Base-by-base conservation (phyloP, 768 basidiomycete species). In the Amanita molliuscula region DNA sequence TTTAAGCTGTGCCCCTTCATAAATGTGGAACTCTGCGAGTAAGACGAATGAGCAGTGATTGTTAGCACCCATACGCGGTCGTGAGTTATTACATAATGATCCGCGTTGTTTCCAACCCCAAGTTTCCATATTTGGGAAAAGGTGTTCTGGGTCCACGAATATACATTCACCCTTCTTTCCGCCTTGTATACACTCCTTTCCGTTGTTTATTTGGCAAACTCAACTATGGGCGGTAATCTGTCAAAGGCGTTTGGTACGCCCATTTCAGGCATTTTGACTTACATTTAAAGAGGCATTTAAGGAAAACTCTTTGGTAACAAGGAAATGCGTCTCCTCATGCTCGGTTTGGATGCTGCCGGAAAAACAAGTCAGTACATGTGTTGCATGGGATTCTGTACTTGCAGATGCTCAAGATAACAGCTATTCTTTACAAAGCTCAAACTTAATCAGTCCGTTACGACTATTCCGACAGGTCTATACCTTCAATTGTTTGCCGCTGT, bases 371-470 rank as follows among this genome's bases (percentile, higher is more conserved):
- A 66, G 92, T 74, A 43, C 48, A 29, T 34, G n/a, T 34, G 1
- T 23, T 26, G 40, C 25, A 37, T n/a, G 29, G 11, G 41, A 50
- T 21, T 50, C 28, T 44, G 16, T 36, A 35, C 45, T 18, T 55
- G 15, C n/a, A 37, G 37, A 47, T 48, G 38, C 21, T 52, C 50
- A 48, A 15, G 21, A 13, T 15, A 23, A 13, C 65, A 98, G 95
- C 95, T 40, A 98, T 98, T 63, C 79, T 98, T 42, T 98, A 98
- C 77, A 98, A 98, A 98, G 66, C 84, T 98, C 69, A 98, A 98
- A 72, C 72, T 98, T 66, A 96, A 97, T 70, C 94, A 98, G 70
- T 93, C 90, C 44, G 95, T 98, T 52, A 98, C 95, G 18, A 98
- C 95, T 18, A 97, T 98, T 62, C 95, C 95, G 53, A 98, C 95